Conservation (phyloP, 768 basidiomycete genomes). For the Leccinum boreale region DNA sequence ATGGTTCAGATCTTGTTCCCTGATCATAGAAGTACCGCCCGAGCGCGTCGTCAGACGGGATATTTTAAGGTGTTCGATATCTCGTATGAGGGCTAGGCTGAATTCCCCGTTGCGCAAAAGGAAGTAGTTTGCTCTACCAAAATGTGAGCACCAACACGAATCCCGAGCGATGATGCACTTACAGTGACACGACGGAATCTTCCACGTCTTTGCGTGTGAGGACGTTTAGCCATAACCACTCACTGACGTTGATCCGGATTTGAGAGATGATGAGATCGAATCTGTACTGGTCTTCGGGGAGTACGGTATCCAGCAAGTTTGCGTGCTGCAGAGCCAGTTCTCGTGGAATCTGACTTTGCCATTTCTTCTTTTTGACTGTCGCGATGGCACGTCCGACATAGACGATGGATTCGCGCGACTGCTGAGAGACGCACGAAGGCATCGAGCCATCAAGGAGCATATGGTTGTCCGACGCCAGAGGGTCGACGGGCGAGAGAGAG, state of each 20-base stretch:
- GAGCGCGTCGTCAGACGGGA: conserved; percentile 69
- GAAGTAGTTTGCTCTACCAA: conserved; percentile 77
- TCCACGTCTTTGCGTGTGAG: conserved; percentile 80
- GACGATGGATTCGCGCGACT: conserved; percentile 75
- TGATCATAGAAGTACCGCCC: conserved; percentile 71
- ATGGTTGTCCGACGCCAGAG: conserved; percentile 62
- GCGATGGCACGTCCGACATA: conserved; percentile 88
- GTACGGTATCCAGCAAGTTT: conserved; percentile 56
- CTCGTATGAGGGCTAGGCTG: conserved; percentile 75
- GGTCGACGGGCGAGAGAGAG: conserved; percentile 55
- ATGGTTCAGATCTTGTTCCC: conserved; percentile 86
- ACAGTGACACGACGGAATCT: conserved; percentile 84
- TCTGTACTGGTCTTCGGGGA: conserved; percentile 71
- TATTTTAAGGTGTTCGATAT: conserved; percentile 80
- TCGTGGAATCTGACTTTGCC: conserved; percentile 75
- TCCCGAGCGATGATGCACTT: conserved; percentile 28
- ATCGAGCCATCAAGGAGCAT: conserved; percentile 60
- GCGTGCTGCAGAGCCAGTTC: conserved; percentile 65
- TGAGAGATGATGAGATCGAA: conserved; percentile 74
- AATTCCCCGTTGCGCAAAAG: conserved; percentile 88
- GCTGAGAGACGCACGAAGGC: conserved; percentile 70
- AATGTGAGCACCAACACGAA: conserved; percentile 3
- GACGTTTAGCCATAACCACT: conserved; percentile 93
- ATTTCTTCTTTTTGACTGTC: conserved; percentile 75
- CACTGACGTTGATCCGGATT: conserved; percentile 79